Base-by-base conservation (phyloP, 1,284 basidiomycete species). In the Ganoderma lucidum region DNA sequence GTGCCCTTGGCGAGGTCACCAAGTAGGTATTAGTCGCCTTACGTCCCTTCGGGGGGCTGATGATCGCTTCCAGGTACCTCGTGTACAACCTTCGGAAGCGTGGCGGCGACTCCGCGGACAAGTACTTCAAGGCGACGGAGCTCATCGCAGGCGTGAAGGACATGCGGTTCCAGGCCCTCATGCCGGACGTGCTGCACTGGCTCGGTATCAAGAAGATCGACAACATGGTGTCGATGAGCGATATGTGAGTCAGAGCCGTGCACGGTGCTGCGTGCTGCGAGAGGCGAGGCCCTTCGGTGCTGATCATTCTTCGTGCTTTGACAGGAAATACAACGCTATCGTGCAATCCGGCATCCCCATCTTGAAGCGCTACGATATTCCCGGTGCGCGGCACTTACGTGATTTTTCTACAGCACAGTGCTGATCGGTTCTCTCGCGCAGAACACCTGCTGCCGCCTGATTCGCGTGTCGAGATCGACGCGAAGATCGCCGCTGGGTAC, bases 1-100 rank as follows among this genome's bases (percentile, higher is more conserved):
- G 96, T 64, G 96, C 96, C 0, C 86, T 98, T 0, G 96, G 96
- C 9, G 96, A 98, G 81, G 96, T 97, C 5, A 95, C 93, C 63
- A 96, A 96, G 88, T 94, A 77, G 67, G 85, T 81, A 44, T 48
- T 60, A 65, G 10, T 53, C 35, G 23, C 48, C 35, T 63, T 28
- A 14, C n/a, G 48, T 28, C 48, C 4, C 6, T 28, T 12, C 23
- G 48, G 48, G 10, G 48, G 28, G 23, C 48, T 51, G 10, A 51
- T 8, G 48, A 28, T 28, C 48, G 10, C 23, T 28, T 51, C n/a
- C 66, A 91, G 89, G 78, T 95, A 95, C 81, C 88, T 96, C 65
- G 94, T 97, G 8, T 98, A 98, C 83, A 98, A 98, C 82, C 88
- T 96, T 14, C 93, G 97, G 71, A 99, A 99, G 83, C 91, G 97